Evolutionary conservation across 345 rosid genomes (phyloP).

Genomic region (Tarenaya hassleriana): DNA sequence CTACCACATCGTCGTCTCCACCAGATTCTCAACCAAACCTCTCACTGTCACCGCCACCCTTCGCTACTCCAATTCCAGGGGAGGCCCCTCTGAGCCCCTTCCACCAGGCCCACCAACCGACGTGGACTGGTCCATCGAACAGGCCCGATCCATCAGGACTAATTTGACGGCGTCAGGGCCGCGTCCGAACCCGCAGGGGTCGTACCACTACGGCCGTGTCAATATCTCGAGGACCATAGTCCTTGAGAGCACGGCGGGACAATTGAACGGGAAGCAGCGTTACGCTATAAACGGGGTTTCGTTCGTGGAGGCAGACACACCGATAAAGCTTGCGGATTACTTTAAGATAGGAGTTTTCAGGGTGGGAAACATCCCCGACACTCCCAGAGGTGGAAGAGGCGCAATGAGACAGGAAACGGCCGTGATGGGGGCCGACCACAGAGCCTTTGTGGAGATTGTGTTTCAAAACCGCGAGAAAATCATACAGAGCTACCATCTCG

Average conservation of each 20-base stretch:
- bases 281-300: constrained; percentile 80
- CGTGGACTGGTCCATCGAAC: constrained; percentile 62
- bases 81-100: constrained; percentile 34
- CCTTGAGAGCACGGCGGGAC: constrained; percentile 56
- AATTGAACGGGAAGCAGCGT: constrained; percentile 58
- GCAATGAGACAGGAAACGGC: constrained; percentile 52
- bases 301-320: constrained; percentile 60
- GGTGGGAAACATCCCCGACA: constrained; percentile 55
- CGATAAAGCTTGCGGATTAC: constrained; percentile 77
- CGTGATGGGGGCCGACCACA: constrained; percentile 63
- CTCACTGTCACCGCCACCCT: constrained; percentile 45
- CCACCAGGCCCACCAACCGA: constrained; percentile 41
- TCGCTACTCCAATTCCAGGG: constrained; percentile 58
- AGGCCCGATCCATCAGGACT: constrained; percentile 81
- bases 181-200: constrained; percentile 95
- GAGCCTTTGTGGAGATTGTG: constrained; percentile 64
- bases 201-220: constrained; percentile 76
- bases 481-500: constrained; percentile 76
- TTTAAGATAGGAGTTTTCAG: constrained; percentile 60
- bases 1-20: constrained; percentile 53
- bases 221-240: constrained; percentile 52
- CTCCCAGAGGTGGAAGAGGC: constrained; percentile 28
- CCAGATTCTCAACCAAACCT: constrained; percentile 45
- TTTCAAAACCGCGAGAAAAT: constrained; percentile 67
- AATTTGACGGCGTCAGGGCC: constrained; percentile 91